phyloP scores from a whole-genome alignment of 305 asterid genomes.

The Ilex paraguariensis region DNA sequence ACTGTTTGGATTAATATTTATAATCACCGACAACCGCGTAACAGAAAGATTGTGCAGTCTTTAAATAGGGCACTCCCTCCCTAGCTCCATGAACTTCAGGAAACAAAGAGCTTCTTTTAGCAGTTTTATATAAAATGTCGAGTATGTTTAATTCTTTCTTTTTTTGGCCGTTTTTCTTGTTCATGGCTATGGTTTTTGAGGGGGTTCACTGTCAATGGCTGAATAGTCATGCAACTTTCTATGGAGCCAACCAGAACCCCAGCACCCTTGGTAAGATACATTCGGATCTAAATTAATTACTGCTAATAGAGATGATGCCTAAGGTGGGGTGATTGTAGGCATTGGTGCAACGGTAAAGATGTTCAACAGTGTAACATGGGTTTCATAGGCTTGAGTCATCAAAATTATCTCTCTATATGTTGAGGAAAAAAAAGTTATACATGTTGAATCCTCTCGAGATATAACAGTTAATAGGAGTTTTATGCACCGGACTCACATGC shows the following conservation, averaged over 20 bases:
- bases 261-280: conserved; percentile 47
- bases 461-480: no score
- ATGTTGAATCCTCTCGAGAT: no score
- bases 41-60: background rate
- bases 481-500: no score
- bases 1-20: background rate
- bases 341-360: no score
- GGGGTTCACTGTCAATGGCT: conserved; percentile 32
- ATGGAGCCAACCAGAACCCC: conserved; percentile 60
- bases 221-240: conserved; percentile 58
- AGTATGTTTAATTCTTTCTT: background rate
- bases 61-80: conserved; percentile 12
- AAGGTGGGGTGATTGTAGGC: no score
- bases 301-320: background rate
- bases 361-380: no score
- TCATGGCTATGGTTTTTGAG: conserved; percentile 22
- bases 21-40: conserved; percentile 68
- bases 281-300: background rate
- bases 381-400: no score
- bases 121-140: no score
- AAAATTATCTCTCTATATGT: no score
- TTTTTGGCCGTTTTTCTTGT: conserved; percentile 20
- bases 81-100: no score
- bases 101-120: no score
- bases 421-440: no score